Evolutionary conservation across 345 rosid species (phyloP), one percentile per base, ranked within the genome.

Genomic region (Viola odorata): DNA sequence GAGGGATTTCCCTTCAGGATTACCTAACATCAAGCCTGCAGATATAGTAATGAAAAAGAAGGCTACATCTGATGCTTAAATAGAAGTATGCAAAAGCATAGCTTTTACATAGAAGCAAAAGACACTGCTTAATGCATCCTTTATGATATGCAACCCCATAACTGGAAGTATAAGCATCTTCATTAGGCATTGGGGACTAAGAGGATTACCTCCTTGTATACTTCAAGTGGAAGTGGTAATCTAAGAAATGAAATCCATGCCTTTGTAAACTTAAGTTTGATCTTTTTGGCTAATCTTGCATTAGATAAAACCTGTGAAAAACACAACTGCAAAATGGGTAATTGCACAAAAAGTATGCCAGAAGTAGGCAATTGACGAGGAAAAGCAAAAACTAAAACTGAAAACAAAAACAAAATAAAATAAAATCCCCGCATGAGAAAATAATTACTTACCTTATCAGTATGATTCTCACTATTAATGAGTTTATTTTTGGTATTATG

Each of bases 201-300:
- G 23, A 69, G 41, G 15, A 53, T 69, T 67, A 89, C 99, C 91
- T 94, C 95, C 77, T 90, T 94, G 82, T 90, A 94, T 32, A 94
- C 77, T 69, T 82, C 91, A 69, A 88, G 71, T 11, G 96, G 91
- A 60, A 90, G 91, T 10, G 87, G 95, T 54, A 90, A 76, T 76
- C 90, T 82, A 64, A 94, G 92, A 83, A 94, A 90, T 40, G 95
- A 72, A 70, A 84, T 77, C 99, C 99, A 94, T 11, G 96, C 88
- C 77, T 88, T 90, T 4, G 89, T 89, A 66, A 94, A 90, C 75
- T 87, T 94, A 40, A 84, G 53, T 80, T 88, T 94, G 84, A 87
- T 89, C 82, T 78, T 90, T 78, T 82, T 94, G 70, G 74, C 61
- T 44, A 87, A 79, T 36, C 69, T 75, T 58, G 78, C 69, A 9